A percentile compares a stretch with the other conserved stretches of the same genome.
Evolutionary conservation across 305 asterid genomes (phyloP).

Genomic region (Fraxinus platypoda): DNA sequence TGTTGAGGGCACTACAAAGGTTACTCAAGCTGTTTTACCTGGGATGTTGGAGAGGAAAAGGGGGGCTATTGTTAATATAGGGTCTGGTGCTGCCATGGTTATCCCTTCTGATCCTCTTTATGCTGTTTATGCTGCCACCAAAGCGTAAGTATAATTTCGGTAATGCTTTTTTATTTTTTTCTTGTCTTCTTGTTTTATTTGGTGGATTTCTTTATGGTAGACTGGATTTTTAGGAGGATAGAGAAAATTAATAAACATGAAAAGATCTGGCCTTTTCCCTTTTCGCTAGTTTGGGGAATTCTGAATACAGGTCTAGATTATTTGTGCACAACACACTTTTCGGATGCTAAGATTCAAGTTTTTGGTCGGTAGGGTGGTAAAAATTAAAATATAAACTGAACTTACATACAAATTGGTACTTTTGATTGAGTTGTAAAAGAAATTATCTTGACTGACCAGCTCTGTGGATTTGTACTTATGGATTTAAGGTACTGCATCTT

Average conservation of each 20-base stretch:
- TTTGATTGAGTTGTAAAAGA: background rate
- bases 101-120: constrained; percentile 89
- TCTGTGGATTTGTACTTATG: background rate
- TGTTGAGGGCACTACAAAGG: constrained; percentile 80
- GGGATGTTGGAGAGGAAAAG: constrained; percentile 77
- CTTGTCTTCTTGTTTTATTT: background rate
- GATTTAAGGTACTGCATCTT: background rate
- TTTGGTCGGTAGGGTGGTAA: background rate
- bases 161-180: background rate
- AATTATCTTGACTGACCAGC: background rate
- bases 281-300: background rate
- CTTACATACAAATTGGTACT: no score
- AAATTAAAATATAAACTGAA: background rate
- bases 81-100: constrained; percentile 84
- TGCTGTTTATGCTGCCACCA: constrained; percentile 91
- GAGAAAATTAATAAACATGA: background rate
- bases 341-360: background rate
- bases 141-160: constrained; percentile 55
- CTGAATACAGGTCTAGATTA: background rate
- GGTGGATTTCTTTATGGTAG: background rate
- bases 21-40: constrained; percentile 76
- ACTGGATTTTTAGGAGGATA: background rate
- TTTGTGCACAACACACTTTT: background rate
- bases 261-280: background rate
- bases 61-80: constrained; percentile 89